Evolutionary conservation across 495 filamentous ascomycete genomes (phyloP), one percentile per base, ranked within the genome.

Genomic region (Aspergillus cavernicola): DNA sequence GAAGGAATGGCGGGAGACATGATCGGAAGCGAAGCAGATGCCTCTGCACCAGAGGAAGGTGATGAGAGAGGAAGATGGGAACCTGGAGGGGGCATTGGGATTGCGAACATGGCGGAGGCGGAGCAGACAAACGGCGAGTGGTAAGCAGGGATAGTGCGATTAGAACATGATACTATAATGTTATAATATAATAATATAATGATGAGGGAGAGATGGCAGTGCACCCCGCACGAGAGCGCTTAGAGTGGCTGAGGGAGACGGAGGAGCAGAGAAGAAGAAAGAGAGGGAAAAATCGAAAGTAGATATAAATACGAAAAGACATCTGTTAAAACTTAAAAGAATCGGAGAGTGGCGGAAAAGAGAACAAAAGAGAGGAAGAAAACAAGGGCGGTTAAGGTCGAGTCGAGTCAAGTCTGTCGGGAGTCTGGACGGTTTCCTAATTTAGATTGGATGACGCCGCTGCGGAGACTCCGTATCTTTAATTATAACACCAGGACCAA

Each of bases 21-120:
- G 12, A 43, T 26, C n/a, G 52, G 29, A 15, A 40, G 42, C 15
- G 58, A 57, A 43, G 40, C n/a, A 28, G 49, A 28, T 31, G 29
- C 22, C 36, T 48, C 51, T 33, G 41, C 40, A 22, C 50, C 28
- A 64, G 55, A 50, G 50, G 61, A 59, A 52, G 58, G 54, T 40
- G 57, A 67, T 49, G 45, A 58, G 40, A 50, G 20, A 23, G 31
- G 31, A 52, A 40, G 52, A 32, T 36, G 37, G 6, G 53, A 49
- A 13, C 37, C 39, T 33, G 44, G 53, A 42, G 52, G 48, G 52
- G 57, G 48, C 52, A 59, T 59, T 50, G 48, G 37, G 52, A 47
- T 35, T 18, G 43, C 52, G 31, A 59, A 52, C 57, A 59, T 59
- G 47, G 57, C 44, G 46, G 23, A 56, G 38, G 24, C 36, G 37